These are phyloP conservation scores for Mycena leptocephala DNA, from an alignment of 768 basidiomycete genomes.

Conservation along the genomic window DNA sequence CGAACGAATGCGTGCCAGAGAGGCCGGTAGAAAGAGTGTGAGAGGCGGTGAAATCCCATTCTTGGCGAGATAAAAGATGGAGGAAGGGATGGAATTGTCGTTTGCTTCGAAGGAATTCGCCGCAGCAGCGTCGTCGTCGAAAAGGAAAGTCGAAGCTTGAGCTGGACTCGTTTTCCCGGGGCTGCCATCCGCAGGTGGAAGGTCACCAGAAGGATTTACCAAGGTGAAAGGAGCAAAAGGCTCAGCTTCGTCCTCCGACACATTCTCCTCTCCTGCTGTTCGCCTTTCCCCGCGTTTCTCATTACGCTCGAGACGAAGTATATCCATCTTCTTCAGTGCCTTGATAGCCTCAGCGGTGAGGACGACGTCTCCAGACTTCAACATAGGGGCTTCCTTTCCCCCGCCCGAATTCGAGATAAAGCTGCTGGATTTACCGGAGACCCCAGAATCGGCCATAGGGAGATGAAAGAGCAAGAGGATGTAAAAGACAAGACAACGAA, in stretches of 20 bases:
- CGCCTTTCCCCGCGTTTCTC: neutral
- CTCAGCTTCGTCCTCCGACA: constrained; percentile 9
- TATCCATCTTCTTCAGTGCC: neutral
- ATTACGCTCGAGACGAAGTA: neutral
- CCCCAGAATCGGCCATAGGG: too few species aligned
- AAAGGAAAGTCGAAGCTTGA: neutral
- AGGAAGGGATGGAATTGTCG: constrained; percentile 1
- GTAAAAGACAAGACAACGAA: too few species aligned
- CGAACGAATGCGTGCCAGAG: constrained; percentile 5
- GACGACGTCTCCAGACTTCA: neutral
- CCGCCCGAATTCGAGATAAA: too few species aligned
- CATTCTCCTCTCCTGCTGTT: neutral
- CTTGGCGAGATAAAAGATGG: constrained; percentile 13
- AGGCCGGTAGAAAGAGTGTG: neutral
- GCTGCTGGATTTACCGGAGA: too few species aligned
- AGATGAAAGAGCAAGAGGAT: too few species aligned
- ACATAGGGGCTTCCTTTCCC: too few species aligned
- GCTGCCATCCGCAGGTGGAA: neutral
- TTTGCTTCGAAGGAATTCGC: neutral
- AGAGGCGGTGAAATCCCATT: constrained; percentile 19
- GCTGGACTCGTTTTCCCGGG: too few species aligned
- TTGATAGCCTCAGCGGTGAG: neutral
- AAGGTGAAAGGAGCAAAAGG: neutral
- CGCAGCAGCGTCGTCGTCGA: neutral
- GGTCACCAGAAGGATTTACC: neutral